These are phyloP conservation scores for Leccinum cinnamomeum DNA, from an alignment of 1,284 basidiomycete genomes.

Conservation along the genomic window DNA sequence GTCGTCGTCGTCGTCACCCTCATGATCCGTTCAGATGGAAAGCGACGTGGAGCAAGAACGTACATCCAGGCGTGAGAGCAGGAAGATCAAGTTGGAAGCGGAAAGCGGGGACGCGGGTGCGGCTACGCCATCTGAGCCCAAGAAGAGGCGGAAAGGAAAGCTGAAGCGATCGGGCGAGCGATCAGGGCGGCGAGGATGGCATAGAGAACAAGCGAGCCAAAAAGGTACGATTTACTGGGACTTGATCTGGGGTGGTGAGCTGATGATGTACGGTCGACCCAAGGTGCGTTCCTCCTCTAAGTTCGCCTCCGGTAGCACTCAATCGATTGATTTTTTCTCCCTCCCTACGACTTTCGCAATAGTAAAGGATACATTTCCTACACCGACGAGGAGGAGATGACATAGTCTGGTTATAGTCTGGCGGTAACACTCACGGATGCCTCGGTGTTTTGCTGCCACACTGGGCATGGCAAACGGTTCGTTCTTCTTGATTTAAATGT, in stretches of 20 bases:
- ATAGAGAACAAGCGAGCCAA: conserved; percentile 57
- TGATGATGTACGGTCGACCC: conserved; percentile 1
- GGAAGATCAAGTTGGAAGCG: background rate
- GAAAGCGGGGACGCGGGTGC: background rate
- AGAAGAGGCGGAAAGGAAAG: conserved; percentile 50
- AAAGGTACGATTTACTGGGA: conserved; percentile 47
- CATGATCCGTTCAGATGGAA: conserved; percentile 41
- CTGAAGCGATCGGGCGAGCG: conserved; percentile 40
- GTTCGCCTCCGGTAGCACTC: background rate
- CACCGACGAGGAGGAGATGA: conserved; percentile 74
- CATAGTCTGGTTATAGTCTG: conserved; percentile 8
- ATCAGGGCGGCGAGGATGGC: conserved; percentile 39
- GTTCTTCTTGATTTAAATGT: background rate
- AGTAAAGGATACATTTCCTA: conserved; percentile 78
- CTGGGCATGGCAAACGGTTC: background rate
- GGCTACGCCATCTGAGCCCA: conserved; percentile 21
- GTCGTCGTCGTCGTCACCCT: conserved; percentile 14
- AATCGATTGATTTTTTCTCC: background rate
- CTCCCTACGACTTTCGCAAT: conserved; percentile 48
- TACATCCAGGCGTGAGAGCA: conserved; percentile 38
- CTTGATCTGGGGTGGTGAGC: background rate
- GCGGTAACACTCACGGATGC: background rate
- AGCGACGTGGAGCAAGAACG: conserved; percentile 35
- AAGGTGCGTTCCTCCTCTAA: conserved; percentile 50
- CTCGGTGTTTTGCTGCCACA: background rate